Percentiles rank a stretch among this genome's conserved stretches.
Evolutionary conservation across 192 early-diverging fungal genomes (phyloP).

Genomic region (Oehlia diaphana): DNA sequence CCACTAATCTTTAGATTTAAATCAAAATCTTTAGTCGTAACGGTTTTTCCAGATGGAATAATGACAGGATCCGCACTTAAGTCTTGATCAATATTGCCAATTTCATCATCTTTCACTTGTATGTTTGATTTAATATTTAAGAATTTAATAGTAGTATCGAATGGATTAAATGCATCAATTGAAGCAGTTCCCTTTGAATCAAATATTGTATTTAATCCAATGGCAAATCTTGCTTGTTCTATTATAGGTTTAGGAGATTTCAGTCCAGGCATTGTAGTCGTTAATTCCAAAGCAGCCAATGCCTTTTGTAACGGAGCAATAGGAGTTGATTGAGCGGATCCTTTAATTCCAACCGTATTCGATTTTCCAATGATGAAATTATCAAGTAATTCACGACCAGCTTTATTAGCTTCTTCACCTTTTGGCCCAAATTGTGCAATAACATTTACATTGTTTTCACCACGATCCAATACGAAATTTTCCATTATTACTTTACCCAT

Average conservation of each 20-base stretch:
- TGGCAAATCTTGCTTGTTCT: conserved; percentile 10
- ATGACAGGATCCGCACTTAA: not conserved
- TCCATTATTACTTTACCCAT: conserved; percentile 48
- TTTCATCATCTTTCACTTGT: not conserved
- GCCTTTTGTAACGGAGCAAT: conserved; percentile 46
- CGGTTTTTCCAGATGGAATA: not conserved
- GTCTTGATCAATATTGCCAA: conserved; percentile 23
- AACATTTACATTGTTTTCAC: conserved; percentile 43
- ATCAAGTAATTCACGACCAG: conserved; percentile 39
- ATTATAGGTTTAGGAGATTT: conserved; percentile 38
- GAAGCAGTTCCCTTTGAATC: conserved; percentile 18
- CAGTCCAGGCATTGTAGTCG: conserved; percentile 45
- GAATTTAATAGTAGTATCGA: conserved; percentile 24
- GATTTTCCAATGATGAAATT: conserved; percentile 42
- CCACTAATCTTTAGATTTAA: conserved; percentile 2
- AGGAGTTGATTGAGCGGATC: conserved; percentile 37
- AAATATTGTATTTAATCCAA: conserved; percentile 13
- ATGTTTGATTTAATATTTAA: conserved; percentile 12
- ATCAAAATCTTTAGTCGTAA: conserved; percentile 5
- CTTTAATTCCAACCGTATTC: conserved; percentile 43
- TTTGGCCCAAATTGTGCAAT: conserved; percentile 45
- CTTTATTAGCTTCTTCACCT: conserved; percentile 30
- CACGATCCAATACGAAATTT: conserved; percentile 48
- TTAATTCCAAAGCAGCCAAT: conserved; percentile 41
- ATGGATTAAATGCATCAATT: conserved; percentile 28